Base-by-base conservation (phyloP, 148 eudicot genomes). In the Silene latifolia region DNA sequence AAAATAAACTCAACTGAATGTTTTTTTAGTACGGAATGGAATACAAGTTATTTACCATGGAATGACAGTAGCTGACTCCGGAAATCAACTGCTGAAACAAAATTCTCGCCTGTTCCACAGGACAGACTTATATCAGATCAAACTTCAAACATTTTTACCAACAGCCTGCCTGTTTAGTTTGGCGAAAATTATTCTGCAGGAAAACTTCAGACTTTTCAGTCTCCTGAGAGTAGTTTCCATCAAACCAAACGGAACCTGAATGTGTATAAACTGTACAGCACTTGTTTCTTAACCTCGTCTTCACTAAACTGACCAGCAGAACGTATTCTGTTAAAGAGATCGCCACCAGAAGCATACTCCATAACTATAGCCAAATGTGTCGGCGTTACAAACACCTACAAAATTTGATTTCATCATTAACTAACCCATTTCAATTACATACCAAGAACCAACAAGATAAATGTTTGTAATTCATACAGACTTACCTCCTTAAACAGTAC, bases 31-130 rank as follows among this genome's bases (percentile, higher is more conserved):
- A n/a, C n/a, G n/a, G n/a, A n/a, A n/a, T n/a, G n/a, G n/a, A n/a
- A n/a, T n/a, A n/a, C n/a, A n/a, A n/a, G n/a, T n/a, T 68, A 68
- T 44, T n/a, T 78, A 93, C 98, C 98, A 93, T 83, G 77, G 90
- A 64, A 81, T 91, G 98, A 76, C 98, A 93, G 87, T 89, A 93
- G 82, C 89, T 86, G 70, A 93, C 98, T 62, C 98, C 98, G 63
- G 93, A 93, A 75, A 93, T 86, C 65, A 93, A 89, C 86, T 93
- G 98, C 82, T 93, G 98, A 77, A 89, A 93, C 88, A 91, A 93
- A 78, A 88, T 90, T 19, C 98, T 87, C 27, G 92, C 96, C 98
- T 93, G 84, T 77, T 29, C 54, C 58, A 17, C 10, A 72, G 57
- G 63, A 19, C 51, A 46, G 21, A 15, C 7, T n/a, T n/a, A n/a